Evolutionary conservation across 305 asterid genomes (phyloP).

Genomic region (Fraxinus paxiana): DNA sequence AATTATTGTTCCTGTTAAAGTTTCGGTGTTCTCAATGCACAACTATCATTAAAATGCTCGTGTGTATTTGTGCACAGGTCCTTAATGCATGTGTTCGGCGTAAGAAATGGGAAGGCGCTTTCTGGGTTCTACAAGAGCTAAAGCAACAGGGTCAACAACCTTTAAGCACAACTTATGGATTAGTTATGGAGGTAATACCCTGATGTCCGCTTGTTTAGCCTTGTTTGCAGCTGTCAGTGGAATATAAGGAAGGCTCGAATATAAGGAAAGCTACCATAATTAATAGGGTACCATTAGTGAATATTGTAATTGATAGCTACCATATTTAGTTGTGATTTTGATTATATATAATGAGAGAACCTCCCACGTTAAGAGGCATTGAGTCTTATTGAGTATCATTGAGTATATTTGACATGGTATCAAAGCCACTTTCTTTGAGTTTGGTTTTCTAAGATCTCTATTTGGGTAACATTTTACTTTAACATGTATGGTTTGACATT

Average conservation of each 20-base stretch:
- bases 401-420: background rate
- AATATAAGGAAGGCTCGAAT: background rate
- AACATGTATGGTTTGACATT: background rate
- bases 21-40: background rate
- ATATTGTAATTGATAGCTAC: background rate
- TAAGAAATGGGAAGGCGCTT: conserved; percentile 91
- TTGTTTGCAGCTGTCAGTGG: background rate
- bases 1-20: conserved; percentile 3
- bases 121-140: conserved; percentile 93
- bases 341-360: background rate
- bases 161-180: conserved; percentile 75
- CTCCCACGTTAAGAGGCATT: background rate
- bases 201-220: background rate
- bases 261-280: background rate
- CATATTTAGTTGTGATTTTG: background rate
- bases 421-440: background rate
- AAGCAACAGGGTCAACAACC: conserved; percentile 57
- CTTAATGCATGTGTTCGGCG: conserved; percentile 86
- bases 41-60: background rate
- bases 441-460: background rate
- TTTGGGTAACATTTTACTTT: background rate
- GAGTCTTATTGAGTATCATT: background rate
- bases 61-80: conserved; percentile 43
- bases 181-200: conserved; percentile 78
- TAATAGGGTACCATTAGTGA: background rate